These are phyloP conservation scores for Recurvomyces mirabilis DNA, from an alignment of 495 filamentous ascomycete species.

Conservation along the genomic window DNA sequence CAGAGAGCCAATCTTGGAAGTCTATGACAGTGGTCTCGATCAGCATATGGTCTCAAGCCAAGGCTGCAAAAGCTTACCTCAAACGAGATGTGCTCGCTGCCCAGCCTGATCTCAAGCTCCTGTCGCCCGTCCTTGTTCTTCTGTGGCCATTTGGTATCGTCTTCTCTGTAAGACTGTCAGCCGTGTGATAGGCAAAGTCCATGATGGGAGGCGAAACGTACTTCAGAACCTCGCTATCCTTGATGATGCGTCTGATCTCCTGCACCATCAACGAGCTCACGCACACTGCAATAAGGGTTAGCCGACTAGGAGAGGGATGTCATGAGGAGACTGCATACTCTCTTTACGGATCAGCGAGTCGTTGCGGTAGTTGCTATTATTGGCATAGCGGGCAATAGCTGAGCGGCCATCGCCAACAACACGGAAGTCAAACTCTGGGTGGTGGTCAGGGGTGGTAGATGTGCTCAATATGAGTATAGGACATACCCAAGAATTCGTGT, in stretches of 20 bases:
- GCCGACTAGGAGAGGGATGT: conserved; percentile 1
- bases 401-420: conserved; percentile 88
- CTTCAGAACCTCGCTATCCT: conserved; percentile 98
- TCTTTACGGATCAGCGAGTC: conserved; percentile 99
- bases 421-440: conserved; percentile 88
- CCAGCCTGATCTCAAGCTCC: conserved; percentile 88
- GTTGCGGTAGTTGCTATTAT: conserved; percentile 99
- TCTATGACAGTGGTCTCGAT: conserved; percentile 43
- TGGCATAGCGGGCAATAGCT: conserved; percentile 91
- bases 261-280: conserved; percentile 85
- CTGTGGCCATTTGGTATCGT: conserved; percentile 97
- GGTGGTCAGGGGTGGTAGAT: conserved; percentile 8
- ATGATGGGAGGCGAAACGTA: conserved; percentile 31
- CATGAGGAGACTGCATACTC: conserved; percentile 48
- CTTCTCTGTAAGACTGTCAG: conserved; percentile 55
- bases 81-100: conserved; percentile 95
- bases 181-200: background rate
- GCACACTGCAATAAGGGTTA: conserved; percentile 55
- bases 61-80: too few species aligned
- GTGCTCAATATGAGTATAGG: background rate
- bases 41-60: too few species aligned
- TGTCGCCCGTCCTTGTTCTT: conserved; percentile 99
- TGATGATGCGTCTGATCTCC: conserved; percentile 95
- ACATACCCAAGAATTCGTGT: conserved; percentile 90
- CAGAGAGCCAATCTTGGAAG: conserved; percentile 94